Conservation (phyloP, 805 yeast genomes). For the Candida germanica region DNA sequence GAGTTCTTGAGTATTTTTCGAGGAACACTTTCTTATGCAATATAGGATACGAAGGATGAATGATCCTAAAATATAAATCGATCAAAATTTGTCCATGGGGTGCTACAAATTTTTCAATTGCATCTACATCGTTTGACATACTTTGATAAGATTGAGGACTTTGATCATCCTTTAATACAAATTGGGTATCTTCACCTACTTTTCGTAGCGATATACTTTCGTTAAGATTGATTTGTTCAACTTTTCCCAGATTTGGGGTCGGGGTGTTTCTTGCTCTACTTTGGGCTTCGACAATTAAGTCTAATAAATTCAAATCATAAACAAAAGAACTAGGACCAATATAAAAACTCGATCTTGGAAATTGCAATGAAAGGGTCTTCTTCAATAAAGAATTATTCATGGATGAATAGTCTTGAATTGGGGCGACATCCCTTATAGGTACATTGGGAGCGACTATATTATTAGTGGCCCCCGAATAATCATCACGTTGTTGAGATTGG, state of each 20-base stretch:
- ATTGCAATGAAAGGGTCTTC: constrained; percentile 72
- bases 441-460: constrained; percentile 37
- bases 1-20: constrained; percentile 88
- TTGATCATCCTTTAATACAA: constrained; percentile 77
- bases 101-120: constrained; percentile 80
- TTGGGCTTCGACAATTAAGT: constrained; percentile 48
- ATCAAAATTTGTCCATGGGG: constrained; percentile 86
- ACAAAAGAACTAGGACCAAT: constrained; percentile 82
- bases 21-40: constrained; percentile 86
- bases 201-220: constrained; percentile 67
- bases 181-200: constrained; percentile 74
- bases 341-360: constrained; percentile 84
- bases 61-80: constrained; percentile 75
- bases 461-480: constrained; percentile 14
- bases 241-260: constrained; percentile 47
- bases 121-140: constrained; percentile 76
- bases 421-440: constrained; percentile 51
- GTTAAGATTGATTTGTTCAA: constrained; percentile 77
- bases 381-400: constrained; percentile 63
- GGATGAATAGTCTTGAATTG: constrained; percentile 64
- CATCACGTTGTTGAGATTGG: constrained; percentile 17
- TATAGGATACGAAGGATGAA: constrained; percentile 91
- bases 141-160: constrained; percentile 63
- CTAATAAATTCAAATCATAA: constrained; percentile 69
- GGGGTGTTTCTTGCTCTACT: constrained; percentile 9